Evolutionary conservation across 306 rosid genomes (phyloP).

Genomic region (Fragaria nilgerrensis): DNA sequence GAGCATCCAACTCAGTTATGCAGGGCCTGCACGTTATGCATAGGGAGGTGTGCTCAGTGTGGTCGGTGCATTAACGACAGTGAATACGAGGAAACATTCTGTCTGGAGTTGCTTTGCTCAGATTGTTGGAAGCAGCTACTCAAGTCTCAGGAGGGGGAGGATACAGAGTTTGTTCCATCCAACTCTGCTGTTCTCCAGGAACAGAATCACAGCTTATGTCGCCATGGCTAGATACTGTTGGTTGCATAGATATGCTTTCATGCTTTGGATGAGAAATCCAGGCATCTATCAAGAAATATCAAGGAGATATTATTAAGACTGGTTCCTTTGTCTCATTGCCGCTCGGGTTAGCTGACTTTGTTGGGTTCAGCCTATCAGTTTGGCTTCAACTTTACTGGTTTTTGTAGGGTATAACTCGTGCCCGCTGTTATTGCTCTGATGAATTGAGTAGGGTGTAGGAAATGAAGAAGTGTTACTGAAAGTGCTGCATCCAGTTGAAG

Average conservation of each 20-base stretch:
- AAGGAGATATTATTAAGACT: not conserved
- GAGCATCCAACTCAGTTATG: constrained; percentile 49
- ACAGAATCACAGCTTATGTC: constrained; percentile 26
- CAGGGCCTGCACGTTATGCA: constrained; percentile 84
- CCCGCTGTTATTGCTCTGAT: not conserved
- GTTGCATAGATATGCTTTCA: not conserved
- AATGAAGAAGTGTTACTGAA: constrained; percentile 4
- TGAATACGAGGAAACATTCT: constrained; percentile 86
- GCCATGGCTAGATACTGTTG: constrained; percentile 26
- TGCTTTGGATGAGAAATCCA: constrained; percentile 19
- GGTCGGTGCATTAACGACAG: constrained; percentile 73
- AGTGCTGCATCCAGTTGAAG: not conserved
- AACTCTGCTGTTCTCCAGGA: constrained; percentile 29
- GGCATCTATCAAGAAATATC: constrained; percentile 5
- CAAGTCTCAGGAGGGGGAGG: constrained; percentile 36
- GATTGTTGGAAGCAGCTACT: constrained; percentile 48
- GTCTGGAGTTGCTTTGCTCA: constrained; percentile 75
- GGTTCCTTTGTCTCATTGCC: constrained; percentile 2
- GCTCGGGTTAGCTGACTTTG: not conserved
- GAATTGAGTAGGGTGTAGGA: not conserved
- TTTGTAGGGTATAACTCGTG: not conserved
- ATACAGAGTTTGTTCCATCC: constrained; percentile 26
- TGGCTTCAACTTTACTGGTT: constrained; percentile 9
- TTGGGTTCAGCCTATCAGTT: constrained; percentile 9
- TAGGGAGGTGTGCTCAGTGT: constrained; percentile 72